Evolutionary conservation across 2,329 filamentous ascomycete genomes (phyloP), one percentile per base, ranked within the genome.

Genomic region (Nigrospora osmanthi): DNA sequence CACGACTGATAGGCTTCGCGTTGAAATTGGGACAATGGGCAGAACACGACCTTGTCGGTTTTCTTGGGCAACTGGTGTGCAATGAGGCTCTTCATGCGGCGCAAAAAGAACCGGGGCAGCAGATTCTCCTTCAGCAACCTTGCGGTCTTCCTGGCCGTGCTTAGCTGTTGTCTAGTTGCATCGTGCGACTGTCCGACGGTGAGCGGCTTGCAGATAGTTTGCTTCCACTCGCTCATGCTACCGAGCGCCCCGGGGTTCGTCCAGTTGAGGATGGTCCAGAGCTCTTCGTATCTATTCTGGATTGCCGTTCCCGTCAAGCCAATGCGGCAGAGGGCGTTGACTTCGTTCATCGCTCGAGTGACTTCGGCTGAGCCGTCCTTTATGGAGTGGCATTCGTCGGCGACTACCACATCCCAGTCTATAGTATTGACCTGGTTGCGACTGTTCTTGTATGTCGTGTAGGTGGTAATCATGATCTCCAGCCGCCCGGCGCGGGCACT

Each of bases 211-310:
- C 83, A 83, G 47, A 98, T 88, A 34, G 78, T 81, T 16, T 76
- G 72, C 56, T 81, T 85, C 93, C 93, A 98, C 36, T 87, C 85
- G 6, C 76, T 69, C 11, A 86, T 57, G 0, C 72, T 72, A 14
- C 78, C 78, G 44, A 83, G 77, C 39, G 75, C 67, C 0, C 89
- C 91, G 0, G 93, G 93, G 54, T 94, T 93, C 0, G 89, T 90
- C 93, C 93, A 98, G 60, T 98, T 95, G 3, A 98, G 71, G 0
- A 98, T 72, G 0, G 89, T 94, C 91, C 91, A 98, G 1, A 98
- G 75, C 62, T 98, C 93, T 59, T 96, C 89, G 61, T 98, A 98
- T 53, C 88, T 93, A 64, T 98, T 98, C 60, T 98, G 93, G 38
- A 98, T 96, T 0, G 91, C 91, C 0, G 93, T 98, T 2, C 93